Base-by-base conservation (phyloP, 2,329 filamentous ascomycete genomes). In the Pseudogymnoascus sp. region DNA sequence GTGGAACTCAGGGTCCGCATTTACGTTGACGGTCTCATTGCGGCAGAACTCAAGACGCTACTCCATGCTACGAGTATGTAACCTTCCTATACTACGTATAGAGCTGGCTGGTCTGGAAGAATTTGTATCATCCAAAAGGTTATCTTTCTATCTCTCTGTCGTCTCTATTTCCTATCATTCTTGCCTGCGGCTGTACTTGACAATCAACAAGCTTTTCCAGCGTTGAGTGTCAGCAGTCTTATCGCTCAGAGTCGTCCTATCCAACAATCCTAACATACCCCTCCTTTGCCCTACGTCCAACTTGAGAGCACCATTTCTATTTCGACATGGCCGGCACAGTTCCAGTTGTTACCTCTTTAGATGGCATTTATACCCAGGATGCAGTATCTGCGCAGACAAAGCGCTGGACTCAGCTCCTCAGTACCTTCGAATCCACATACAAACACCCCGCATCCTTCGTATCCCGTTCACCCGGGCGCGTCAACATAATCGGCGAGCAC, bases 401-500 rank as follows among this genome's bases (percentile, higher is more conserved):
- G 67, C 82, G 94, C 75, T 97, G 93, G 89, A 83, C 87, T 68
- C 79, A 76, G 43, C 81, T 97, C 43, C 77, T 93, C 41, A 76
- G 81, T 59, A 81, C 81, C 66, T 97, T 97, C 75, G 78, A 86
- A 66, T 75, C 81, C 62, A 77, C 76, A 41, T 96, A 93, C 75
- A 86, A 85, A 67, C 80, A 84, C 59, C 77, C 80, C 14, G 86
- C 92, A 38, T 82, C 89, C 62, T 97, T 96, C 70, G 85, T 97
- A 18, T 84, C 93, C 8, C 87, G 94, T 65, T 96, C 92, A 61
- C 94, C 94, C 1, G 94, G 94, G 63, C 85, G 94, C 67, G 94
- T 99, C 67, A 97, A 97, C 78, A 94, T 99, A 71, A 97, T 99
- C 72, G 94, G 94, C 74, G 94, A 99, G 81, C 94, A 99, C 78